These are phyloP conservation scores for Xylariaceae sp. DNA, from an alignment of 2,329 filamentous ascomycete species.

Conservation along the genomic window DNA sequence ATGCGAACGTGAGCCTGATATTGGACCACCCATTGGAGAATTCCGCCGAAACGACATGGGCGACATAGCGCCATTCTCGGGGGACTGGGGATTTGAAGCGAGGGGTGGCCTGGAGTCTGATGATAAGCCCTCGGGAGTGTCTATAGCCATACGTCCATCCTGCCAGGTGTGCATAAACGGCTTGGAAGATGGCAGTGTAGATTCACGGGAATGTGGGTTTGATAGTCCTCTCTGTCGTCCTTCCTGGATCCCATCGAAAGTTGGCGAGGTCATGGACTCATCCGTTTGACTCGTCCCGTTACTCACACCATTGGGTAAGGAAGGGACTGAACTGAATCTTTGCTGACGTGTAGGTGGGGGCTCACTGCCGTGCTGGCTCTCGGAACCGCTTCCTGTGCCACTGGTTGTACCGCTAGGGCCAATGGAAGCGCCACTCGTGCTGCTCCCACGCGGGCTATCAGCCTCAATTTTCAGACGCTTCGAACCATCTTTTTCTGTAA, in stretches of 20 bases:
- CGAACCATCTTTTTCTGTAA: constrained; percentile 45
- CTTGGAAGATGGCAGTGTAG: constrained; percentile 17
- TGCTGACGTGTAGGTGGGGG: constrained; percentile 46
- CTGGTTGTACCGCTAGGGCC: constrained; percentile 38
- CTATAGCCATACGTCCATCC: constrained; percentile 20
- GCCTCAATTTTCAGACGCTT: constrained; percentile 50
- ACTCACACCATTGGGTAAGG: constrained; percentile 36
- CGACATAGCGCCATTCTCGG: constrained; percentile 19
- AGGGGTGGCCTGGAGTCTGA: constrained; percentile 23
- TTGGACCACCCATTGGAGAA: constrained; percentile 21
- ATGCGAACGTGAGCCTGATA: constrained; percentile 23
- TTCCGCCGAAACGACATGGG: neutral
- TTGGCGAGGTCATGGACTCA: constrained; percentile 45
- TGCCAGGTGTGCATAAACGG: constrained; percentile 20
- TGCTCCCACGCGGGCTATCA: constrained; percentile 37
- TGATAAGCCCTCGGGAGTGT: constrained; percentile 6
- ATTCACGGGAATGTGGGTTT: constrained; percentile 29
- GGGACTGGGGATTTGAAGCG: constrained; percentile 22
- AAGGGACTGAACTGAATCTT: constrained; percentile 47
- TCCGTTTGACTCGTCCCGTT: constrained; percentile 38
- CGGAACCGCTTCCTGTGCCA: constrained; percentile 46
- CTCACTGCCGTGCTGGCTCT: constrained; percentile 48
- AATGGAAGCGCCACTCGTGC: constrained; percentile 41
- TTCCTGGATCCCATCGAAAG: constrained; percentile 33
- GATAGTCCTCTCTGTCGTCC: constrained; percentile 27